A percentile compares a stretch with the other conserved stretches of the same genome.
Conservation (phyloP, 2,329 filamentous ascomycete genomes). For the Phialophora tarda region DNA sequence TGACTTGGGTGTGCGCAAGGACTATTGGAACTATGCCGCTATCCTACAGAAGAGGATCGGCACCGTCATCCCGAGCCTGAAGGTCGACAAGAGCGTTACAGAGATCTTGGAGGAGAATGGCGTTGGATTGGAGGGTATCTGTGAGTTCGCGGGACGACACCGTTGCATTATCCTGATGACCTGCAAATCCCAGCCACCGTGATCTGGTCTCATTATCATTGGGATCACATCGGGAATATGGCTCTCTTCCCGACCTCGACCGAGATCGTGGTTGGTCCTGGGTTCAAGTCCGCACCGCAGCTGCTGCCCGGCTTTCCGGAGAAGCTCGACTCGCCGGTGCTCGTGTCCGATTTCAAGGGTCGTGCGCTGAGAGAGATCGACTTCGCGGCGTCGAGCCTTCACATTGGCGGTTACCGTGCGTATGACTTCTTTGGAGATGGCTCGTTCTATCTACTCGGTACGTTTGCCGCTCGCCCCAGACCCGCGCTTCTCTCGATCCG, state of each 20-base stretch:
- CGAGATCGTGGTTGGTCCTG: slow-evolving; percentile 60
- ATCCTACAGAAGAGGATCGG: slow-evolving; percentile 25
- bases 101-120: slow-evolving; percentile 34
- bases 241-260: slow-evolving; percentile 55
- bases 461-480: neutral
- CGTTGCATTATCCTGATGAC: slow-evolving; percentile 10
- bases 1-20: slow-evolving; percentile 45
- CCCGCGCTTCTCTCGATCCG: neutral
- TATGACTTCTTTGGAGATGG: slow-evolving; percentile 52
- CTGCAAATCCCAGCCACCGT: slow-evolving; percentile 33
- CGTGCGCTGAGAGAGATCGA: slow-evolving; percentile 39
- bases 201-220: slow-evolving; percentile 43
- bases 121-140: slow-evolving; percentile 26
- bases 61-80: slow-evolving; percentile 32
- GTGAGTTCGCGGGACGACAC: slow-evolving; percentile 18
- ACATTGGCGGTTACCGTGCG: slow-evolving; percentile 47
- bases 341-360: slow-evolving; percentile 45
- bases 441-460: slow-evolving; percentile 52
- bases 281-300: slow-evolving; percentile 49
- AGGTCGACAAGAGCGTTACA: slow-evolving; percentile 33
- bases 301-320: slow-evolving; percentile 57
- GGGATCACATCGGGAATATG: slow-evolving; percentile 59
- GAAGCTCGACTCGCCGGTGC: slow-evolving; percentile 45
- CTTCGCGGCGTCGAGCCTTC: slow-evolving; percentile 35
- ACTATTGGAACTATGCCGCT: slow-evolving; percentile 39